Evolutionary conservation across 2,329 filamentous ascomycete species (phyloP), one percentile per base, ranked within the genome.

Genomic region (Endocalyx cinctus): DNA sequence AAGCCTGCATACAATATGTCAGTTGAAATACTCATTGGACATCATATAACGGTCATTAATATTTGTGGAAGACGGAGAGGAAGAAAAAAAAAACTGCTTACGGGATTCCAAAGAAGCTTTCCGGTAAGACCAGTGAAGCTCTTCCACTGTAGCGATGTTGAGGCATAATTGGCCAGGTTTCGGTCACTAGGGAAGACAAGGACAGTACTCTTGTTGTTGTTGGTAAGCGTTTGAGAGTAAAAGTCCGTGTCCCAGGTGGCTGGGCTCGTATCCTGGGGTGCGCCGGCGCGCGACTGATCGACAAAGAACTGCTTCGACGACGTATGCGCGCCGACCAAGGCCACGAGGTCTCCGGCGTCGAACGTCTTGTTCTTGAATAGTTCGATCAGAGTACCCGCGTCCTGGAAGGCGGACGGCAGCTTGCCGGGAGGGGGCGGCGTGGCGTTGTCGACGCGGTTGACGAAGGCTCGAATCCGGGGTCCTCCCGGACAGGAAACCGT

Each of bases 271-370:
- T 76, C 71, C 37, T 71, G 63, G 0, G 67, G 44, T 5, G 52
- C 50, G 29, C 59, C 62, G 10, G 57, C 51, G n/a, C 60, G 52
- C 5, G 43, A 27, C 0, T 55, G 37, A 42, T 72, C 62, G 33
- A 67, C 61, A 39, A 65, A 65, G 34, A 58, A 60, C 43, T 77
- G 71, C 41, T 59, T 63, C 6, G 67, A 63, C 6, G 64, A 58
- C 4, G 66, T 66, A 50, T 78, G 74, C 0, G 74, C 72, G 33
- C 74, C 74, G 3, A 77, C 45, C 2, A 78, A 64, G 2, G 74
- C 72, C 3, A 70, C 65, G 4, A 77, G 62, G 33, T 74, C 72
- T 17, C 54, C 52, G 2, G 69, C 52, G 7, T 53, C 55, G 54
- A 77, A 69, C 3, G 70, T 70, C 54, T 76, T 75, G 40, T 61